Evolutionary conservation across 805 yeast species (phyloP).

Genomic region (Metschnikowia shivogae): DNA sequence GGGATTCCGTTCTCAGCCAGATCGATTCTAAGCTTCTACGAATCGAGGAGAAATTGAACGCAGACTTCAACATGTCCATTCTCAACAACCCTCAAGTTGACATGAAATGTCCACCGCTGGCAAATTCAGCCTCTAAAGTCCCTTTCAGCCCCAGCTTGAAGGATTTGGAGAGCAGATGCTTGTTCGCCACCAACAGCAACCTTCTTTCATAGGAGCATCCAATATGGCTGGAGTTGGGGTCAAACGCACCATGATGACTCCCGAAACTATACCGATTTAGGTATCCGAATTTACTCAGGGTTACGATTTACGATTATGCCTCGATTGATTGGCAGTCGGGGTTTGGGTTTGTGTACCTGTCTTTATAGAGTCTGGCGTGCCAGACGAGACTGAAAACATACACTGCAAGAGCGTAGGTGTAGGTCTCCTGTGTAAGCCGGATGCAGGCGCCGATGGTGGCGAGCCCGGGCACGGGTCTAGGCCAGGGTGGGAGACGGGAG

Average conservation of each 20-base stretch:
- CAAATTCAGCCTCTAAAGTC: conserved; percentile 2
- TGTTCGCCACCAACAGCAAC: conserved; percentile 18
- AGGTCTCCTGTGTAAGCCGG: no score
- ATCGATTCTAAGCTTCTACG: conserved; percentile 35
- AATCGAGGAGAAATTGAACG: conserved; percentile 35
- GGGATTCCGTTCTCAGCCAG: conserved; percentile 34
- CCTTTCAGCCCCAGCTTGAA: conserved; percentile 30
- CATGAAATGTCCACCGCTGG: background rate
- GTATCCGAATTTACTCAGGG: background rate
- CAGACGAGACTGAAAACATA: background rate
- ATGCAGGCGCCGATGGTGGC: no score
- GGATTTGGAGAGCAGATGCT: conserved; percentile 31
- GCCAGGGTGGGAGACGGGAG: no score
- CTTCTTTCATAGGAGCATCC: background rate
- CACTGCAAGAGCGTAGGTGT: no score
- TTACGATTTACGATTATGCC: conserved; percentile 1
- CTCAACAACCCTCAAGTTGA: conserved; percentile 10
- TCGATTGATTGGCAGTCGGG: background rate
- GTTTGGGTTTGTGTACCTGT: background rate
- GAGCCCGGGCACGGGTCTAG: no score
- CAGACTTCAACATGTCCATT: conserved; percentile 25
- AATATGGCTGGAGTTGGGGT: no score
- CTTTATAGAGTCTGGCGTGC: conserved; percentile 2
- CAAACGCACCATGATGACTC: no score
- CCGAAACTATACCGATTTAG: no score